phyloP scores from a whole-genome alignment of 345 rosid species.

The Hibiscus mutabilis region DNA sequence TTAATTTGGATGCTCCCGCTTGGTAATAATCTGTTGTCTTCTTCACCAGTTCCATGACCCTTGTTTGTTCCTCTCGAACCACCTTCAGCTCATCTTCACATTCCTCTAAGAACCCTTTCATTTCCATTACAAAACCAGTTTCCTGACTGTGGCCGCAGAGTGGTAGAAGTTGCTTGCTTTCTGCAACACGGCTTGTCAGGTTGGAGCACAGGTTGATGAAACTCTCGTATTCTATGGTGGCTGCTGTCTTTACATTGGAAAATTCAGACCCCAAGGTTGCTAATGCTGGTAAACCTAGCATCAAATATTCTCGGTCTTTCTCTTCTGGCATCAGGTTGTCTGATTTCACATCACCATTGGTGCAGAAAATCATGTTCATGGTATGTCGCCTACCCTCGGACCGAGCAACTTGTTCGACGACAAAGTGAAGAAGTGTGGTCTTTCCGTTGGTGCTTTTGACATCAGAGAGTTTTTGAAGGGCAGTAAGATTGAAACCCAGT shows the following conservation, averaged over 20 bases:
- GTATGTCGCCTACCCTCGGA: slow-evolving; percentile 48
- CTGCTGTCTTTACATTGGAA: slow-evolving; percentile 57
- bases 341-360: slow-evolving; percentile 9
- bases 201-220: slow-evolving; percentile 41
- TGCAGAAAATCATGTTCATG: slow-evolving; percentile 14
- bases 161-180: slow-evolving; percentile 31
- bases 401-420: slow-evolving; percentile 66
- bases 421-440: slow-evolving; percentile 74
- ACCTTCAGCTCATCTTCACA: slow-evolving; percentile 51
- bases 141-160: slow-evolving; percentile 24
- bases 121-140: slow-evolving; percentile 45
- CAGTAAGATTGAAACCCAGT: slow-evolving; percentile 58
- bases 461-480: slow-evolving; percentile 62
- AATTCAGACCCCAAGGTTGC: slow-evolving; percentile 44
- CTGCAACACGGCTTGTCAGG: slow-evolving; percentile 36
- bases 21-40: slow-evolving; percentile 72
- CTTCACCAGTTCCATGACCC: slow-evolving; percentile 57
- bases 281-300: slow-evolving; percentile 45
- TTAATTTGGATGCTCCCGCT: slow-evolving; percentile 46
- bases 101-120: slow-evolving; percentile 55
- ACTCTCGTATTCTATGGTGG: slow-evolving; percentile 39
- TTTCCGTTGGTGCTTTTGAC: slow-evolving; percentile 71
- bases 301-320: slow-evolving; percentile 37
- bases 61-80: slow-evolving; percentile 49
- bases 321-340: slow-evolving; percentile 27